These are phyloP conservation scores for Tubosaeta sp. DNA, from an alignment of 768 basidiomycete species.

Conservation along the genomic window DNA sequence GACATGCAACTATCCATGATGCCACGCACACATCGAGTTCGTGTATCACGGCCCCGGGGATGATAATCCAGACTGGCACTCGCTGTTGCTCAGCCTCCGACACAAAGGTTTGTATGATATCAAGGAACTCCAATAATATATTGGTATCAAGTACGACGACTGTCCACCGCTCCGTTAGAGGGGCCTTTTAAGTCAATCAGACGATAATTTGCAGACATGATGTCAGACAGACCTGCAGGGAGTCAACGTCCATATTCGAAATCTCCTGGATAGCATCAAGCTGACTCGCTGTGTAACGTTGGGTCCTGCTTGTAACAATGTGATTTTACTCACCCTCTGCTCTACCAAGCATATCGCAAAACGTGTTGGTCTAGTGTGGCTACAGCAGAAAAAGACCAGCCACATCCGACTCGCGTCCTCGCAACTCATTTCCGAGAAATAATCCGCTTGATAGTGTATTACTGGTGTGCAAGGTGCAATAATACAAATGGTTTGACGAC, in stretches of 20 bases:
- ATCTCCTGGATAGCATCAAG: constrained; percentile 50
- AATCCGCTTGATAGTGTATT: constrained; percentile 14
- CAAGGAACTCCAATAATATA: constrained; percentile 64
- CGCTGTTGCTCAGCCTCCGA: constrained; percentile 48
- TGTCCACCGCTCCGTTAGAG: constrained; percentile 37
- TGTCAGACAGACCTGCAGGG: constrained; percentile 56
- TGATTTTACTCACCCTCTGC: constrained; percentile 9
- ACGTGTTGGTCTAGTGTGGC: background rate
- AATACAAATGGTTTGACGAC: constrained; percentile 24
- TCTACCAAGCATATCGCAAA: background rate
- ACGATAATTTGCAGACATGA: background rate
- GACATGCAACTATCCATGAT: background rate
- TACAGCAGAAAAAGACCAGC: background rate
- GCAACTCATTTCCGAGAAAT: background rate
- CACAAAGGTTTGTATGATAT: constrained; percentile 60
- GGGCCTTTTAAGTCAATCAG: constrained; percentile 29
- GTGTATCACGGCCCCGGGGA: constrained; percentile 71
- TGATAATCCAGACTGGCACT: constrained; percentile 56
- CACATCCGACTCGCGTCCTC: too few relatives aligned
- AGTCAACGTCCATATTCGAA: constrained; percentile 65
- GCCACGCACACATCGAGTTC: constrained; percentile 67
- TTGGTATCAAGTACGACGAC: constrained; percentile 77
- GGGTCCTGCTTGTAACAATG: background rate
- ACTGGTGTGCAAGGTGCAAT: constrained; percentile 12
- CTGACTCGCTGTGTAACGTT: background rate